Conservation (phyloP, 306 rosid species). For the Prunus salicina region DNA sequence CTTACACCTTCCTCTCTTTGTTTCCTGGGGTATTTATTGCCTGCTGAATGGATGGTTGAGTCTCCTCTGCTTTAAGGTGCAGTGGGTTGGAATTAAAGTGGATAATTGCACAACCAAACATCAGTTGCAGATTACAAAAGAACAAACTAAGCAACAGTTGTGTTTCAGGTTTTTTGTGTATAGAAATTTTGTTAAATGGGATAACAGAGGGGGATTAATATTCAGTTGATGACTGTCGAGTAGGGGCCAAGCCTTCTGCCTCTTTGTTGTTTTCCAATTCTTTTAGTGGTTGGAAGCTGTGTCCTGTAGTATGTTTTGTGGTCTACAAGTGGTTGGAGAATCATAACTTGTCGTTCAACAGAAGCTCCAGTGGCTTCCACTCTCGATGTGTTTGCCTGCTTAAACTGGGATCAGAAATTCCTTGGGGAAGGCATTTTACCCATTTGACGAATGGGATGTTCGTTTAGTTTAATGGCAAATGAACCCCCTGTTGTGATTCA, state of each 20-base stretch:
- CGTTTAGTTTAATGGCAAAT: slow-evolving; percentile 3
- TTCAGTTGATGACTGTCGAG: not conserved
- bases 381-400: slow-evolving; percentile 10
- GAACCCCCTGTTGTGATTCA: slow-evolving; percentile 3
- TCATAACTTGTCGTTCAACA: slow-evolving; percentile 4
- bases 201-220: not conserved
- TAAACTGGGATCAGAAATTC: slow-evolving; percentile 23
- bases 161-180: not conserved
- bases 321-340: slow-evolving; percentile 7
- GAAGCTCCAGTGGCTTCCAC: slow-evolving; percentile 20
- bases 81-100: slow-evolving; percentile 17
- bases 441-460: slow-evolving; percentile 12
- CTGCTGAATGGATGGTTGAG: slow-evolving; percentile 29
- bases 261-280: not conserved
- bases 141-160: not conserved
- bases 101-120: slow-evolving; percentile 13
- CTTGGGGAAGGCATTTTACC: slow-evolving; percentile 12
- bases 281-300: slow-evolving; percentile 19
- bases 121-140: not conserved
- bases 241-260: not conserved
- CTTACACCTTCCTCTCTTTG: slow-evolving; percentile 15
- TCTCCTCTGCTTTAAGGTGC: slow-evolving; percentile 12
- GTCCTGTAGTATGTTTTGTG: slow-evolving; percentile 3
- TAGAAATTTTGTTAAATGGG: not conserved
- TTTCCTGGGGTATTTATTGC: slow-evolving; percentile 21